Percentiles rank a stretch among this genome's conserved stretches.
phyloP scores from a whole-genome alignment of 768 basidiomycete genomes.

The Botryobasidium botryosum region DNA sequence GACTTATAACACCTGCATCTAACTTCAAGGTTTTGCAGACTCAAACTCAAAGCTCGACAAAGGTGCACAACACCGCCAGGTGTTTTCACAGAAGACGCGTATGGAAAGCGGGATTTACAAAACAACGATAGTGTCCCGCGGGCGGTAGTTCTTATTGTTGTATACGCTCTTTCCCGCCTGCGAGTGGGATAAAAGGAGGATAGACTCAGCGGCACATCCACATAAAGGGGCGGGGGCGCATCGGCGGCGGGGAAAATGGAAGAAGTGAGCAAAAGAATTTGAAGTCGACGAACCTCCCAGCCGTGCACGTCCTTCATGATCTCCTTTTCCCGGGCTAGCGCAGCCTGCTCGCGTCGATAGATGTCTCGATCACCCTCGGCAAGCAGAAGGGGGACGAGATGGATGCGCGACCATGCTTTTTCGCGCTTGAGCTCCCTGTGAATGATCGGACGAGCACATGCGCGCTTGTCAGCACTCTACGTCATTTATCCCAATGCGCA shows the following conservation, averaged over 20 bases:
- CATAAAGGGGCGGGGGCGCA: neutral
- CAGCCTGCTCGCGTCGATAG: slow-evolving; percentile 67
- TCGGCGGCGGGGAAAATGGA: neutral
- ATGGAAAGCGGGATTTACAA: slow-evolving; percentile 27
- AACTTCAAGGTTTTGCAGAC: no score
- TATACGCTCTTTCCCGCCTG: slow-evolving; percentile 81
- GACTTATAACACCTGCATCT: no score
- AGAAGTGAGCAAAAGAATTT: slow-evolving; percentile 13
- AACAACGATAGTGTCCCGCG: slow-evolving; percentile 40
- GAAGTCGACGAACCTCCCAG: slow-evolving; percentile 66
- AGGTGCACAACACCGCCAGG: no score
- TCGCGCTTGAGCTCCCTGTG: slow-evolving; percentile 84
- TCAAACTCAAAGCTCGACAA: no score
- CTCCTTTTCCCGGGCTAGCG: slow-evolving; percentile 57
- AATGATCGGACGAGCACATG: slow-evolving; percentile 4
- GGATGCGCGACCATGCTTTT: slow-evolving; percentile 88
- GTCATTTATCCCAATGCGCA: neutral
- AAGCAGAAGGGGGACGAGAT: slow-evolving; percentile 78
- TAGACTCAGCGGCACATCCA: neutral
- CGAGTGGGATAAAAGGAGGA: neutral
- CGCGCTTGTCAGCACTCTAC: neutral
- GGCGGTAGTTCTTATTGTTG: slow-evolving; percentile 55
- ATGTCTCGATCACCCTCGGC: slow-evolving; percentile 89
- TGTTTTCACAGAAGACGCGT: slow-evolving; percentile 13
- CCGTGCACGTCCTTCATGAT: slow-evolving; percentile 90